Base-by-base conservation (phyloP, 352 stramenopile genomes). In the Stramenopiles sp. region DNA sequence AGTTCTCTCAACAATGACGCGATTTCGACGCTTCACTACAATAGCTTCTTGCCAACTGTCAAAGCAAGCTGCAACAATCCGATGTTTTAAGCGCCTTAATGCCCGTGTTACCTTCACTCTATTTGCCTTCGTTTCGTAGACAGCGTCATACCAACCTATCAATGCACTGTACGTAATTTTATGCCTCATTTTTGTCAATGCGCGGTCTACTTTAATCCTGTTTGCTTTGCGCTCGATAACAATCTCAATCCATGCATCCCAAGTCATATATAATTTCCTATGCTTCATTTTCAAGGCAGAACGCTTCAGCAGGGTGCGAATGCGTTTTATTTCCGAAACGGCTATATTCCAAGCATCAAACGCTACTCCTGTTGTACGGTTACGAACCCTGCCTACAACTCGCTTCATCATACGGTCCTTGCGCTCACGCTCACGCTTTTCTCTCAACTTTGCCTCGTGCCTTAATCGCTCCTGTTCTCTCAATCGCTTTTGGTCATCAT, bases 31-130 rank as follows among this genome's bases (percentile, higher is more conserved):
- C 31, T 78, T 31, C 4, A 78, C 31, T 33, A 14, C 71, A 14
- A 78, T 78, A 4, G 71, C 71, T 31, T 78, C 71, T 33, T 78
- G 71, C 71, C 71, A 78, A 33, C 71, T 78, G 22, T 78, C 71
- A 14, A 78, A 78, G 1, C 4, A 31, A 14, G 30, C 14, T 4
- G 30, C 71, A 31, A 33, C 14, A 31, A 78, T 78, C 4, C 71
- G 71, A 33, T 78, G 4, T 78, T 78, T 4, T 14, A 78, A 33
- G 4, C 71, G 71, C 22, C 14, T 78, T 14, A 78, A 33, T 78
- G 71, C 31, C 71, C 71, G 30, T 33, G 71, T 33, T 14, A 78
- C 71, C 31, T 78, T 78, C 22, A 78, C 1, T 33, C 71, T 4
- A 78, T 78, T 78, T 78, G 71, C 14, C 14, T 78, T 78, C 14